phyloP scores from a whole-genome alignment of 345 rosid genomes.

The Boechera divaricarpa region DNA sequence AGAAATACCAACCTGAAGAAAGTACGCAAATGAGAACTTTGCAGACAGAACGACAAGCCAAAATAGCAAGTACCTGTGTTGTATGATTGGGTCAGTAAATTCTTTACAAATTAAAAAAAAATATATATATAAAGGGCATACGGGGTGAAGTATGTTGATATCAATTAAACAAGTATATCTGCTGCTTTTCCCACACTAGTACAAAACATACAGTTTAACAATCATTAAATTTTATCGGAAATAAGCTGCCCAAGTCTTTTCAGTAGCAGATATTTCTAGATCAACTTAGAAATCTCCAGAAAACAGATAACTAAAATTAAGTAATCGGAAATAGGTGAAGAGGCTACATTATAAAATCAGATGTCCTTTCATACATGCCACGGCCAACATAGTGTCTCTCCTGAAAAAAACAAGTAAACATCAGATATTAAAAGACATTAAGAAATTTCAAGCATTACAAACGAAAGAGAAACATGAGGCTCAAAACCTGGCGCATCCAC shows the following conservation, averaged over 20 bases:
- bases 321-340: slow-evolving; percentile 25
- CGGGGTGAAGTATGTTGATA: background rate
- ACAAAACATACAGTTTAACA: slow-evolving; percentile 18
- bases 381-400: slow-evolving; percentile 94
- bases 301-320: slow-evolving; percentile 7
- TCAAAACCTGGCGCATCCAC: slow-evolving; percentile 97
- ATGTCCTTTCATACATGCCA: slow-evolving; percentile 92
- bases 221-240: slow-evolving; percentile 12
- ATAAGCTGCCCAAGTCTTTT: slow-evolving; percentile 21
- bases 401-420: slow-evolving; percentile 50
- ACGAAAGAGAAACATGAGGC: slow-evolving; percentile 21
- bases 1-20: slow-evolving; percentile 71
- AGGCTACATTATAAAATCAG: slow-evolving; percentile 83
- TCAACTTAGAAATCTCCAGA: slow-evolving; percentile 25
- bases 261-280: slow-evolving; percentile 32
- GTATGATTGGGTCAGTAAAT: slow-evolving; percentile 22
- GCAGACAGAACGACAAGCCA: slow-evolving; percentile 83
- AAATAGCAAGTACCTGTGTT: slow-evolving; percentile 84
- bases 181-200: slow-evolving; percentile 27
- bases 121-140: background rate
- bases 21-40: slow-evolving; percentile 91
- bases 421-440: slow-evolving; percentile 16
- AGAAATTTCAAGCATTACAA: slow-evolving; percentile 7
- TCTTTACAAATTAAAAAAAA: slow-evolving; percentile 12
- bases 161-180: slow-evolving; percentile 34